Conservation (phyloP, 768 basidiomycete genomes). For the Mrakia hoshinonis region DNA sequence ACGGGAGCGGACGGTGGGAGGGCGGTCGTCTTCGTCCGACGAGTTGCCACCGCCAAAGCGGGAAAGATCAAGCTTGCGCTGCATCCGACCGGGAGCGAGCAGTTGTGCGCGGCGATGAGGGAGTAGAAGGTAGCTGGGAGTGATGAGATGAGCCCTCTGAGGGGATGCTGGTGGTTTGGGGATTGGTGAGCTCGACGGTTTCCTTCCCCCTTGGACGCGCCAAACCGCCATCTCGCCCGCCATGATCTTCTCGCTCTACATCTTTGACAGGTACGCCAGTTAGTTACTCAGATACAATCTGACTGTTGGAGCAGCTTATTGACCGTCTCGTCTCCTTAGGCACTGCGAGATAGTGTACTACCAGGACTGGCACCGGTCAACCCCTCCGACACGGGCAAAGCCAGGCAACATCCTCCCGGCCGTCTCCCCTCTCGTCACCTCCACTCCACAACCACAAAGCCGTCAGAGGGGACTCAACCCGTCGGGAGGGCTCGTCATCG, state of each 20-base stretch:
- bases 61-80: slow-evolving; percentile 38
- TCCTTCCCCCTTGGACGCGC: neutral
- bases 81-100: slow-evolving; percentile 33
- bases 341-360: slow-evolving; percentile 91
- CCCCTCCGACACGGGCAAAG: slow-evolving; percentile 60
- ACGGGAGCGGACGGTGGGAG: slow-evolving; percentile 33
- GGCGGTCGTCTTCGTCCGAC: slow-evolving; percentile 31
- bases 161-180: slow-evolving; percentile 6
- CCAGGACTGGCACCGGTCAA: slow-evolving; percentile 84
- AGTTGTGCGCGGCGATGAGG: no score
- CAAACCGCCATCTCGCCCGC: slow-evolving; percentile 35
- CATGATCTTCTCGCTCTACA: slow-evolving; percentile 59
- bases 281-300: slow-evolving; percentile 21
- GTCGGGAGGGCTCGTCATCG: neutral
- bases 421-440: slow-evolving; percentile 62
- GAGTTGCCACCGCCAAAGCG: slow-evolving; percentile 35
- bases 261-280: slow-evolving; percentile 83
- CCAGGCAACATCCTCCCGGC: slow-evolving; percentile 63
- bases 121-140: neutral
- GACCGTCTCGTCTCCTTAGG: slow-evolving; percentile 43
- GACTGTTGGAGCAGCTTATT: slow-evolving; percentile 15
- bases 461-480: neutral
- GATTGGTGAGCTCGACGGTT: neutral
- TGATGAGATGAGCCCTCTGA: neutral
- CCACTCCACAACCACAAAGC: neutral